Base-by-base conservation (phyloP, 352 stramenopile genomes). In the Globisporangium polare region DNA sequence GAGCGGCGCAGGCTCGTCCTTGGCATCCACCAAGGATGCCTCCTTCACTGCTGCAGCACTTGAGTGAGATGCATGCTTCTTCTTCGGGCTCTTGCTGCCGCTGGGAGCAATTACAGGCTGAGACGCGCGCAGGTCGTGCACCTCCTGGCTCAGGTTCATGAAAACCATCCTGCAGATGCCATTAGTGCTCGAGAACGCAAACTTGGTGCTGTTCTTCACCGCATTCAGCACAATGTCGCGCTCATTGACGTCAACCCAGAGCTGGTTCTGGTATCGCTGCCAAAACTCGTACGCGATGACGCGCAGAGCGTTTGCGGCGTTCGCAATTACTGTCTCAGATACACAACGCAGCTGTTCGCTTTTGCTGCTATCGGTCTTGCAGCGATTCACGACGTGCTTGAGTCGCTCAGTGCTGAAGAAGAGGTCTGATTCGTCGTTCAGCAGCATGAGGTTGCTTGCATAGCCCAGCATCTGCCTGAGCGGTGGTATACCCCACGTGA, bases 201-300 rank as follows among this genome's bases (percentile, higher is more conserved):
- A 67, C 59, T 91, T 91, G 24, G 71, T 74, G 22, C 65, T 79
- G 46, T 81, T 88, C 33, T 72, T 77, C n/a, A 82, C 83, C 22
- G 57, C 70, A 3, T 63, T 65, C 26, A 73, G 69, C 20, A 80
- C 68, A 24, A 89, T 54, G 62, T 91, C 82, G 46, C 75, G 76
- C 46, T 88, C 78, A 41, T 73, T 73, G n/a, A 90, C 52, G 37
- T 94, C 84, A 2, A 73, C 59, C 62, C 74, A 84, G 1, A 94
- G 70, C 65, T 92, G 84, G 50, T 94, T 92, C 60, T 92, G 82
- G 31, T 94, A 94, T 9, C 85, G 52, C 22, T 92, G 72, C 84
- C 84, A 94, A 1, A 89, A 49, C 53, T 90, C 80, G 42, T 88
- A 88, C 24, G 82, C 71, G 1, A 80, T 56, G 0, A 58, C 67